Evolutionary conservation across 2,329 filamentous ascomycete species (phyloP).

Genomic region (Pezicula carpinea): DNA sequence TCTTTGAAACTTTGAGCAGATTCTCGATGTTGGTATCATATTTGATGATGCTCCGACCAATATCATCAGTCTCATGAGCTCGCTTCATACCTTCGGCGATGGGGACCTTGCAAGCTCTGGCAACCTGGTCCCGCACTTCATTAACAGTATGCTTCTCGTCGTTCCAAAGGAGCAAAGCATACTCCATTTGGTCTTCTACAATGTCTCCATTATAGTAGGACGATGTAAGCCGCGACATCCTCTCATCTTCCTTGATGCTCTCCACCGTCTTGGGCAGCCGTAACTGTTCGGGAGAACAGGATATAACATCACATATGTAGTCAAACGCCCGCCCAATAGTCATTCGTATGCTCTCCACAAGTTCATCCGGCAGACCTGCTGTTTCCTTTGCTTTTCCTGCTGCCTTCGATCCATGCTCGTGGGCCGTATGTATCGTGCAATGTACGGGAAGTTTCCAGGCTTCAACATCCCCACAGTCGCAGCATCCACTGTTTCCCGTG

Average conservation of each 20-base stretch:
- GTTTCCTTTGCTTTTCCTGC: conserved; percentile 56
- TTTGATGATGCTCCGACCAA: conserved; percentile 81
- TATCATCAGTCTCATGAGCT: conserved; percentile 83
- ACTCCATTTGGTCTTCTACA: conserved; percentile 64
- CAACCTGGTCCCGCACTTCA: conserved; percentile 87
- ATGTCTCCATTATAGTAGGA: conserved; percentile 69
- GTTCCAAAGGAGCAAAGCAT: conserved; percentile 88
- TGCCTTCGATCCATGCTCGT: conserved; percentile 38
- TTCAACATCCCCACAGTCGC: conserved; percentile 93
- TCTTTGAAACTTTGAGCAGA: conserved; percentile 72
- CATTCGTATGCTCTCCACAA: conserved; percentile 73
- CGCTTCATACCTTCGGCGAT: conserved; percentile 64
- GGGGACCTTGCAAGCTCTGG: conserved; percentile 76
- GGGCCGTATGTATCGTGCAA: conserved; percentile 87
- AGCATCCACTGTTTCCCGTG: conserved; percentile 89
- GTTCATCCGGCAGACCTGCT: conserved; percentile 64
- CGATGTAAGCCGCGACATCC: conserved; percentile 68
- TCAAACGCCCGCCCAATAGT: conserved; percentile 84
- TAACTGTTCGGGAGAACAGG: conserved; percentile 93
- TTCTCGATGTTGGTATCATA: conserved; percentile 68
- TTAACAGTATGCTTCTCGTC: conserved; percentile 96
- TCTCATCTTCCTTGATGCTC: conserved; percentile 77
- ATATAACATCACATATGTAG: conserved; percentile 96
- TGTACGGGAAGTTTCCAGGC: conserved; percentile 85
- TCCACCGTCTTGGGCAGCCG: conserved; percentile 79